Evolutionary conservation across 768 basidiomycete genomes (phyloP).

Genomic region (Leucocoprinus leucothites): DNA sequence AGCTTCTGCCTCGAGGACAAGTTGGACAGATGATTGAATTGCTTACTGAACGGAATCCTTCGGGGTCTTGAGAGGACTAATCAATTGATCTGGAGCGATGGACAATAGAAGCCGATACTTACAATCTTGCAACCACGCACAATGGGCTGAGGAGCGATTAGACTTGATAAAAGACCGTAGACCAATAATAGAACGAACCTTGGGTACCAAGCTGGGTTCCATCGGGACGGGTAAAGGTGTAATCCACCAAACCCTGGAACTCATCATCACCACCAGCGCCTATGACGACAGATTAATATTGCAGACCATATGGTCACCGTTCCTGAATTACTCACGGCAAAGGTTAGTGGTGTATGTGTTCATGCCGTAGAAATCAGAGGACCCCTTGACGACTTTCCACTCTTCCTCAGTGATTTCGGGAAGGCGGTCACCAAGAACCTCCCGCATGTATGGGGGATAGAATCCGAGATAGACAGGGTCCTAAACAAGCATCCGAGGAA

Average conservation of each 20-base stretch:
- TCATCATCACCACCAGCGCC: slow-evolving; percentile 61
- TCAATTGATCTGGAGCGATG: background rate
- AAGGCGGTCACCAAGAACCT: slow-evolving; percentile 55
- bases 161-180: background rate
- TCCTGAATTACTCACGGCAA: slow-evolving; percentile 38
- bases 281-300: slow-evolving; percentile 18
- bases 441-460: slow-evolving; percentile 59
- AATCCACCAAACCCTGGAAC: slow-evolving; percentile 58
- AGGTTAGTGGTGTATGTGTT: slow-evolving; percentile 72
- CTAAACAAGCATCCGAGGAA: slow-evolving; percentile 17
- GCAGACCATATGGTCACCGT: background rate
- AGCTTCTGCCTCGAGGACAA: background rate
- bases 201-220: slow-evolving; percentile 62
- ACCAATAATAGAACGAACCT: slow-evolving; percentile 30
- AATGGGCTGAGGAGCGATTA: slow-evolving; percentile 40
- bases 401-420: slow-evolving; percentile 58
- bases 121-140: slow-evolving; percentile 68
- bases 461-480: slow-evolving; percentile 72
- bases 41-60: slow-evolving; percentile 61
- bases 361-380: slow-evolving; percentile 71
- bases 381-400: slow-evolving; percentile 53
- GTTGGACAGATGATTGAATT: background rate
- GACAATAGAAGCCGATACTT: slow-evolving; percentile 19
- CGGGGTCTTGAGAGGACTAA: slow-evolving; percentile 41
- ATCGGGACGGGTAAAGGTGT: slow-evolving; percentile 61